Percentiles rank a stretch among this genome's conserved stretches.
phyloP scores from a whole-genome alignment of 441 rosid genomes.

The Eruca vesicaria region DNA sequence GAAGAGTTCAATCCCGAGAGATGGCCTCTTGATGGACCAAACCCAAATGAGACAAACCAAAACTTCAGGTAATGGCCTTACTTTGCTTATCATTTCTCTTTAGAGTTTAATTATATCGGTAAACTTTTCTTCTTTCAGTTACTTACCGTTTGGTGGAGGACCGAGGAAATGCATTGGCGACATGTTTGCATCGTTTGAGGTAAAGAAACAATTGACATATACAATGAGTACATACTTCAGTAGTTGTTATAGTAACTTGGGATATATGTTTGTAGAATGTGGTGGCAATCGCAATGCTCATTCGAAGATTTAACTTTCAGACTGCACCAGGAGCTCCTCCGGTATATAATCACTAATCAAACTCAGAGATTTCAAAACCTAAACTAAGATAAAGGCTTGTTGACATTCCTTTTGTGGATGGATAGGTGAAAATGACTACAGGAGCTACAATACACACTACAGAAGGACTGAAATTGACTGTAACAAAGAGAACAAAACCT shows the following conservation, averaged over 20 bases:
- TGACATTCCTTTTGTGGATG: not conserved
- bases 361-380: not conserved
- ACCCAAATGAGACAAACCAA: conserved; percentile 98
- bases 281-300: conserved; percentile 92
- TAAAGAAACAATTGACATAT: conserved; percentile 14
- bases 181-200: conserved; percentile 97
- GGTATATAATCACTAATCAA: conserved; percentile 46
- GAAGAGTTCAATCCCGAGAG: conserved; percentile 94
- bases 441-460: conserved; percentile 99
- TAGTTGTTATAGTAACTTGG: not conserved
- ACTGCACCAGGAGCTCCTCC: conserved; percentile 88
- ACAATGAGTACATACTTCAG: not conserved
- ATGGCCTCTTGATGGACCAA: conserved; percentile 97
- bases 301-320: conserved; percentile 76
- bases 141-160: conserved; percentile 99
- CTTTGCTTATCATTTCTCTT: not conserved
- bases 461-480: conserved; percentile 73
- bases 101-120: not conserved
- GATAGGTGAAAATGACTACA: conserved; percentile 95
- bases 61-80: conserved; percentile 62
- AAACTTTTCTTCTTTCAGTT: conserved; percentile 45
- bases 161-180: conserved; percentile 96
- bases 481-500: conserved; percentile 58
- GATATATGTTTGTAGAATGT: conserved; percentile 51
- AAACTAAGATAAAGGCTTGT: not conserved